Evolutionary conservation across 164 flowering plant species (phyloP).

Genomic region (Protea cynaroides): DNA sequence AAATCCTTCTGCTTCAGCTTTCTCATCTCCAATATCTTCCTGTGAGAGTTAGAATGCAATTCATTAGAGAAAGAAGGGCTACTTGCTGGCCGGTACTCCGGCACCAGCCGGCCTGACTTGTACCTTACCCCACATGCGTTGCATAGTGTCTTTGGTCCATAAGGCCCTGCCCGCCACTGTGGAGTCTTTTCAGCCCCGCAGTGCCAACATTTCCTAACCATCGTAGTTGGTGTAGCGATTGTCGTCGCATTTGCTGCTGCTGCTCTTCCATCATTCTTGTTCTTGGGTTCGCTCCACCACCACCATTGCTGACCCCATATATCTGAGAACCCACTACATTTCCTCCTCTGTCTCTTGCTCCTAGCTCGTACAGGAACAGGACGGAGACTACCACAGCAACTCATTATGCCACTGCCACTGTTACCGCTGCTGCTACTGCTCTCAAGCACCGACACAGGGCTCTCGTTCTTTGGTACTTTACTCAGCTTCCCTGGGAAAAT

Average conservation of each 20-base stretch:
- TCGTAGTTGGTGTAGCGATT: background rate
- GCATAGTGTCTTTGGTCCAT: constrained; percentile 83
- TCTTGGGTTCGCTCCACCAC: constrained; percentile 17
- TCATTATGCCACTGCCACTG: constrained; percentile 18
- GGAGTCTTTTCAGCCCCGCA: constrained; percentile 81
- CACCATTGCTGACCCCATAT: constrained; percentile 17
- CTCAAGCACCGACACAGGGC: constrained; percentile 62
- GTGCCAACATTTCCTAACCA: constrained; percentile 67
- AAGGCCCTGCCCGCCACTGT: constrained; percentile 89
- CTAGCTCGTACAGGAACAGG: constrained; percentile 45
- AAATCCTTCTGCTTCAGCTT: constrained; percentile 35
- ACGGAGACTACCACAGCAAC: constrained; percentile 26
- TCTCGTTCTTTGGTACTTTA: constrained; percentile 32
- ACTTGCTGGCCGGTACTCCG: constrained; percentile 83
- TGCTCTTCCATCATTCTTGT: constrained; percentile 7
- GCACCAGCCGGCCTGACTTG: constrained; percentile 81
- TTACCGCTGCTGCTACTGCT: constrained; percentile 27
- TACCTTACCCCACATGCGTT: constrained; percentile 93
- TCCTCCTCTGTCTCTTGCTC: constrained; percentile 34
- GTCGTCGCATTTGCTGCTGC: background rate
- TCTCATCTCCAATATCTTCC: constrained; percentile 81
- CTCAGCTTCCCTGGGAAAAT: constrained; percentile 20
- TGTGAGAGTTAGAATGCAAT: constrained; percentile 78
- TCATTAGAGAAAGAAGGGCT: constrained; percentile 62
- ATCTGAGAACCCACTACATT: constrained; percentile 19